Conservation (phyloP, 768 basidiomycete genomes). For the Mycena olivaceomarginata region DNA sequence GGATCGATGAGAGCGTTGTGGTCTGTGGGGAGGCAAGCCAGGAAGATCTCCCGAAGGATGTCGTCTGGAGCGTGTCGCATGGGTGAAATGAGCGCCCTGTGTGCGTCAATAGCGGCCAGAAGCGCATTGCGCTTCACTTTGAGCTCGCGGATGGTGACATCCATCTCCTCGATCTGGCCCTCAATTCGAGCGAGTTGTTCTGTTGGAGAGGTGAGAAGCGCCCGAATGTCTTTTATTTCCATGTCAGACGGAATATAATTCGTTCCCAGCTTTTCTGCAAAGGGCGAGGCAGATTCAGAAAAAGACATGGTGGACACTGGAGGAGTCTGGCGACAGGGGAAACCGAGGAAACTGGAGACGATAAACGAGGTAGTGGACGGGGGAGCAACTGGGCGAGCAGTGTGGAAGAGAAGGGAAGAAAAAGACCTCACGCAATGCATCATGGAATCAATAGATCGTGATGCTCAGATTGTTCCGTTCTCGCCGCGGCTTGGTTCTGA, state of each 20-base stretch:
- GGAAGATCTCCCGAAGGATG: too few species aligned
- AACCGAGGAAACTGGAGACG: background rate
- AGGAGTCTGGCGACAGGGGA: too few species aligned
- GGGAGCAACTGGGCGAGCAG: too few species aligned
- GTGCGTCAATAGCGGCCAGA: slow-evolving; percentile 10
- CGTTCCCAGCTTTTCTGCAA: slow-evolving; percentile 9
- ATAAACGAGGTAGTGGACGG: too few species aligned
- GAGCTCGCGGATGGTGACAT: background rate
- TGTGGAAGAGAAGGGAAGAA: too few species aligned
- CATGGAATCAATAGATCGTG: too few species aligned
- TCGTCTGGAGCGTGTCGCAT: too few species aligned
- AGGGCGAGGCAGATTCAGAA: slow-evolving; percentile 10
- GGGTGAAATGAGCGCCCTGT: background rate
- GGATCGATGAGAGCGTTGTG: slow-evolving; percentile 19
- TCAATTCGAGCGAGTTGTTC: background rate
- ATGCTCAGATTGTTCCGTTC: too few species aligned
- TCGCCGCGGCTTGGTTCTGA: too few species aligned
- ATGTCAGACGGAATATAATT: slow-evolving; percentile 21
- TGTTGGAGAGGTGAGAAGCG: background rate
- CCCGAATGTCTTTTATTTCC: slow-evolving; percentile 1
- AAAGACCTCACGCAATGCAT: too few species aligned
- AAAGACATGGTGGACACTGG: background rate
- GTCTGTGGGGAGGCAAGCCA: background rate
- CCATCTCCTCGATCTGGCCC: background rate
- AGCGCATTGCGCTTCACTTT: background rate